Percentiles rank a stretch among this genome's conserved stretches.
These are phyloP conservation scores for Vitis hybrid DNA, from an alignment of 177 flowering plant genomes.

Conservation along the genomic window DNA sequence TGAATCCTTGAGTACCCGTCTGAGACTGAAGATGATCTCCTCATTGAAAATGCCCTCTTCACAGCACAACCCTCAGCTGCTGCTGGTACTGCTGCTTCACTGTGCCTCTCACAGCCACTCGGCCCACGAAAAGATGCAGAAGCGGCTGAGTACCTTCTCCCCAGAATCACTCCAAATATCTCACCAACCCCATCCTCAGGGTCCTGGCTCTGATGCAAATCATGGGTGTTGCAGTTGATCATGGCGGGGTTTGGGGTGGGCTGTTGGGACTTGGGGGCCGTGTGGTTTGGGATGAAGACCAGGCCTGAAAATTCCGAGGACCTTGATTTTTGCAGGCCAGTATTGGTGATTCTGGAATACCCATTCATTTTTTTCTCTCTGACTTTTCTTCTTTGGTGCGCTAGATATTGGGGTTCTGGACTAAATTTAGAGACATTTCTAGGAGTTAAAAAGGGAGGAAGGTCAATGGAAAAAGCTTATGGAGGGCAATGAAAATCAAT, in stretches of 20 bases:
- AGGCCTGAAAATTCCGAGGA: constrained; percentile 14
- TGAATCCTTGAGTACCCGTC: constrained; percentile 13
- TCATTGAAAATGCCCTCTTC: constrained; percentile 9
- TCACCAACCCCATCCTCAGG: constrained; percentile 6
- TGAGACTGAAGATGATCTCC: constrained; percentile 8
- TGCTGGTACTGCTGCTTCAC: no score
- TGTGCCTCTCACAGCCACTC: no score
- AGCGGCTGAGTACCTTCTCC: not conserved
- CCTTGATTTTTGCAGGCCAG: constrained; percentile 6
- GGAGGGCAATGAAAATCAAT: no score
- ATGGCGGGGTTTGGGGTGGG: not conserved
- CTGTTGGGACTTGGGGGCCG: not conserved
- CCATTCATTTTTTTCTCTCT: constrained; percentile 8
- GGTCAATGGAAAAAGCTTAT: no score
- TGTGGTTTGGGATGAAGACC: not conserved
- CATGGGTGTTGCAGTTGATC: not conserved
- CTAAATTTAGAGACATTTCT: no score
- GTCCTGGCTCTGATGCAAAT: no score
- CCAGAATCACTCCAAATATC: constrained; percentile 12
- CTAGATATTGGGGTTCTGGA: no score
- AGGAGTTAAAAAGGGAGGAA: no score
- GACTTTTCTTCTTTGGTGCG: no score
- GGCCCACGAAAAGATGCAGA: not conserved
- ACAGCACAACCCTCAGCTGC: not conserved
- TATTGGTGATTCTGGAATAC: constrained; percentile 7